Evolutionary conservation across 176 grass and related monocot genomes (phyloP).

Genomic region (Oryza rufipogon): DNA sequence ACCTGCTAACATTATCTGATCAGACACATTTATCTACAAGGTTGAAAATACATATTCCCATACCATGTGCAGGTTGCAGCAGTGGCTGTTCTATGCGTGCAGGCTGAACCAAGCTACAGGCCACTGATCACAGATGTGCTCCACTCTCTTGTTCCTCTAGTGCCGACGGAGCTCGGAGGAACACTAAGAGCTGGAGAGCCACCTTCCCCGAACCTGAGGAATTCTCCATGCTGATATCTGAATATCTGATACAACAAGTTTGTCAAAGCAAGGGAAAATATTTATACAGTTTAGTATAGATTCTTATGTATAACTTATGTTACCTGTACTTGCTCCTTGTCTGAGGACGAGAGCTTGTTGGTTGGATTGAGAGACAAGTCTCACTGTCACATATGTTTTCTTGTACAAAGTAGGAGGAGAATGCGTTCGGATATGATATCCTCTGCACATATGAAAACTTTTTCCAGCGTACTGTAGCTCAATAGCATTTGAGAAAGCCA

Average conservation of each 20-base stretch:
- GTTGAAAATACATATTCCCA: not conserved
- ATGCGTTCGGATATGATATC: conserved; percentile 25
- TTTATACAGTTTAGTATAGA: conserved; percentile 10
- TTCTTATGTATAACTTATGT: conserved; percentile 34
- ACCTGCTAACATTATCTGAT: conserved; percentile 18
- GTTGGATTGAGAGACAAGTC: conserved; percentile 27
- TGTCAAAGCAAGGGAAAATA: not conserved
- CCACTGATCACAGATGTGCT: conserved; percentile 95
- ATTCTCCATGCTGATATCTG: conserved; percentile 36
- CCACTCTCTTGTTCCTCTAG: conserved; percentile 93
- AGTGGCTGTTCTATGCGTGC: conserved; percentile 86
- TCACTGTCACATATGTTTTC: conserved; percentile 31
- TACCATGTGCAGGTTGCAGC: conserved; percentile 77
- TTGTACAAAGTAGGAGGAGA: conserved; percentile 50
- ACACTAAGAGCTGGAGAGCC: conserved; percentile 64
- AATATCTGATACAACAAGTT: conserved; percentile 15
- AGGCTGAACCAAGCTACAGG: conserved; percentile 94
- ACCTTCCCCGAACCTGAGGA: conserved; percentile 41
- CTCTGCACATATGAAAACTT: conserved; percentile 26
- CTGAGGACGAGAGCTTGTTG: conserved; percentile 24
- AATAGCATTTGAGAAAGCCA: conserved; percentile 1
- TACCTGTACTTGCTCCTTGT: conserved; percentile 10
- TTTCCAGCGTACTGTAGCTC: conserved; percentile 38
- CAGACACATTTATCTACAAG: not conserved
- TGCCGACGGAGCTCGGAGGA: conserved; percentile 84